These are phyloP conservation scores for Achlya hypogyna DNA, from an alignment of 352 stramenopile genomes.

Conservation along the genomic window DNA sequence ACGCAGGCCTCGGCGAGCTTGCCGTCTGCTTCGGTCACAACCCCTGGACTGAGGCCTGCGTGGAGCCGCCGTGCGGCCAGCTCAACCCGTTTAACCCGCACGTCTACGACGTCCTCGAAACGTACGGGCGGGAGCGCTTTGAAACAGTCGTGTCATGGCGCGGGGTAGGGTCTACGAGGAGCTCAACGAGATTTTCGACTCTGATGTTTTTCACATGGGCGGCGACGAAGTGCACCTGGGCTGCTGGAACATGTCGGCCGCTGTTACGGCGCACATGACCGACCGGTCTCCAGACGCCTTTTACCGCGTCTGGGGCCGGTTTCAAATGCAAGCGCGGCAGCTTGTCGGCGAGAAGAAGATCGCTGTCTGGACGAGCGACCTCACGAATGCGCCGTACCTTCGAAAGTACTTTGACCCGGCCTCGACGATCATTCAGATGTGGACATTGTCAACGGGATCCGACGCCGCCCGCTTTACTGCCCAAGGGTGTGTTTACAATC, in stretches of 20 bases:
- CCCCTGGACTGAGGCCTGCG: not conserved
- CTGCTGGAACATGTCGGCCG: conserved; percentile 17
- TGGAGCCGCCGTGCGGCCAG: conserved; percentile 17
- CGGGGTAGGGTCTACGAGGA: conserved; percentile 15
- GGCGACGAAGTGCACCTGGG: conserved; percentile 20
- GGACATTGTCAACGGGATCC: not conserved
- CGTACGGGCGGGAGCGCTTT: not conserved
- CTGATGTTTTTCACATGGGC: conserved; percentile 21
- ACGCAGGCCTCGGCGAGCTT: conserved; percentile 8
- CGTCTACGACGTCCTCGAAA: conserved; percentile 11
- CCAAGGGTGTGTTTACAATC: conserved; percentile 4
- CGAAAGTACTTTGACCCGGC: conserved; percentile 3
- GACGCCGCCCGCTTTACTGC: not conserved
- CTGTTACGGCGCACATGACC: not conserved
- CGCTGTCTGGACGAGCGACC: conserved; percentile 5
- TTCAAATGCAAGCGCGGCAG: not conserved
- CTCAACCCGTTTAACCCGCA: conserved; percentile 23
- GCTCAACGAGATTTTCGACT: conserved; percentile 16
- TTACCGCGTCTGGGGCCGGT: conserved; percentile 6
- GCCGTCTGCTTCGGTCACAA: conserved; percentile 2
- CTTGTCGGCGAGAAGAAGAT: conserved; percentile 1
- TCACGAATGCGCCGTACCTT: not conserved
- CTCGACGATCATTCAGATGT: conserved; percentile 11
- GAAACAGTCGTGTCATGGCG: not conserved
- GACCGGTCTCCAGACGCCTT: conserved; percentile 3